Evolutionary conservation across 164 flowering plant genomes (phyloP), one percentile per base, ranked within the genome.

Genomic region (Santalum album): DNA sequence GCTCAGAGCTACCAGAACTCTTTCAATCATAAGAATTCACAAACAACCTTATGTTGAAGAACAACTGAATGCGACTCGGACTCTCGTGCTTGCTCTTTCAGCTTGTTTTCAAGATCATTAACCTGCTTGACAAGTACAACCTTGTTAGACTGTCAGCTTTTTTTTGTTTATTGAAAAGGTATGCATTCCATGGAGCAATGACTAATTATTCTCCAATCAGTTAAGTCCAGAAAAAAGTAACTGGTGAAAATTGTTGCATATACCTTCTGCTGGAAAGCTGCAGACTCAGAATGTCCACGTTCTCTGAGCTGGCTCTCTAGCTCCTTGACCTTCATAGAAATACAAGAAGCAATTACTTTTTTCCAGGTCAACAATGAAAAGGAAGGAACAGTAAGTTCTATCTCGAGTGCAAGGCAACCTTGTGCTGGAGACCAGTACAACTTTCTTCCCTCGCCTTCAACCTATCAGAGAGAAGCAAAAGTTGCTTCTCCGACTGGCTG

Each of bases 361-460:
- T 22, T 1, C 35, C 36, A 3, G 4, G 19, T 26, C 19, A 50
- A 15, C 5, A n/a, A 25, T 25, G 36, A 14, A 50, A 25, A 50
- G 12, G 21, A 22, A 29, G 16, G 18, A 4, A 25, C 17, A 26
- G 9, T 25, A 9, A 29, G 19, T 26, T 22, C n/a, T 24, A 15
- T 20, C 18, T 45, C 3, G 15, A 20, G 25, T 6, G 14, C 14
- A 56, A 53, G 44, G 7, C 38, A 66, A 87, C 91, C 94, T 80
- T 83, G 46, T 66, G 73, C 54, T 77, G 85, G 61, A 80, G 81
- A 50, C 48, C 50, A 20, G 35, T 34, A 68, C 79, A 76, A 56
- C 48, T 56, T 67, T 86, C 87, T 52, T 89, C 96, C 55, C 60
- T 83, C 18, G 75, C 82, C 63, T 73, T 80, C 66, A 89, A 46